A percentile compares a stretch with the other conserved stretches of the same genome.
Conservation (phyloP, 768 basidiomycete genomes). For the Xerocomellus dryophilus region DNA sequence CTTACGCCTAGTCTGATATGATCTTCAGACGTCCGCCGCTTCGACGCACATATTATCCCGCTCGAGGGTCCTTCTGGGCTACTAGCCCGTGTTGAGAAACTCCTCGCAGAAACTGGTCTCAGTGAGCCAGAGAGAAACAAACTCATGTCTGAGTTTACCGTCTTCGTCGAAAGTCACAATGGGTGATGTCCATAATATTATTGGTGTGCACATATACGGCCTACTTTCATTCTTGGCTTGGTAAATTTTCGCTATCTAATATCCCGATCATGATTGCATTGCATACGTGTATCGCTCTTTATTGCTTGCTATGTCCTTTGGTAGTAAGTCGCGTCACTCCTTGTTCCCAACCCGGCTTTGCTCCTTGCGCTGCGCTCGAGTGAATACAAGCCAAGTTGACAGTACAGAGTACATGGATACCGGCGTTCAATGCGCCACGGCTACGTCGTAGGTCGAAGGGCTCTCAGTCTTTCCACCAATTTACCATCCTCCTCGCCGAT, state of each 20-base stretch:
- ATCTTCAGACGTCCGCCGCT: slow-evolving; percentile 62
- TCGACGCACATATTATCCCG: slow-evolving; percentile 70
- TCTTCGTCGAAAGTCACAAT: slow-evolving; percentile 45
- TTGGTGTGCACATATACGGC: slow-evolving; percentile 1
- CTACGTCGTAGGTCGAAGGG: slow-evolving; percentile 75
- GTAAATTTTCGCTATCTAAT: slow-evolving; percentile 30
- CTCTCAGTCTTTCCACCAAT: slow-evolving; percentile 84
- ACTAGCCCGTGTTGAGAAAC: slow-evolving; percentile 56
- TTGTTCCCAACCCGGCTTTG: slow-evolving; percentile 3
- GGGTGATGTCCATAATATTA: slow-evolving; percentile 13
- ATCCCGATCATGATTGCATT: slow-evolving; percentile 10
- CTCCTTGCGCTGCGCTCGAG: not conserved
- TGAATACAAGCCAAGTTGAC: not conserved
- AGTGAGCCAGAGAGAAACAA: slow-evolving; percentile 44
- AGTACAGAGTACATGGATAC: slow-evolving; percentile 10
- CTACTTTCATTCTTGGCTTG: slow-evolving; percentile 14
- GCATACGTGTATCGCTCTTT: slow-evolving; percentile 18
- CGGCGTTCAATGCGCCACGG: not conserved
- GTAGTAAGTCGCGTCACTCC: slow-evolving; percentile 14
- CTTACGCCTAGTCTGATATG: slow-evolving; percentile 14
- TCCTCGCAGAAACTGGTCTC: slow-evolving; percentile 51
- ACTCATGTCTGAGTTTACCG: slow-evolving; percentile 58
- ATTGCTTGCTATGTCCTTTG: slow-evolving; percentile 16
- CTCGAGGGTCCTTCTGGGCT: slow-evolving; percentile 74
- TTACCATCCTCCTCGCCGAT: slow-evolving; percentile 74